Percentiles rank a stretch among this genome's conserved stretches.
These are phyloP conservation scores for Chlorophyllum brunneum DNA, from an alignment of 768 basidiomycete genomes.

Conservation along the genomic window DNA sequence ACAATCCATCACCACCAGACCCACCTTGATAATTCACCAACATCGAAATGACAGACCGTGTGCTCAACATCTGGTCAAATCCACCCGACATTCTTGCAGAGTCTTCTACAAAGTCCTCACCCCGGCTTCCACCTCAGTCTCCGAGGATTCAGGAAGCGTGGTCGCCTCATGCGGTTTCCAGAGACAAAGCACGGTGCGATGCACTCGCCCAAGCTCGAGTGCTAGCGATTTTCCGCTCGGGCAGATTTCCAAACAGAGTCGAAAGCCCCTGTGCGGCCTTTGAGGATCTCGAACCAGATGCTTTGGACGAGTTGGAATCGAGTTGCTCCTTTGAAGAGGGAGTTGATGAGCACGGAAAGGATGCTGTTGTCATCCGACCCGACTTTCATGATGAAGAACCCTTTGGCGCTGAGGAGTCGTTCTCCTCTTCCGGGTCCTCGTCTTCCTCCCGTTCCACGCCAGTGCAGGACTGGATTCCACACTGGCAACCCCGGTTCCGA, in stretches of 20 bases:
- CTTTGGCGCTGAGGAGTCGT: not conserved
- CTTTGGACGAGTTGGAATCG: not conserved
- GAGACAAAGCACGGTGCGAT: not conserved
- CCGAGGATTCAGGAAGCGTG: constrained; percentile 3
- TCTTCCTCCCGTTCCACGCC: constrained; percentile 2
- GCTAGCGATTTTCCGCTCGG: constrained; percentile 7
- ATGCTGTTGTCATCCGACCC: not conserved
- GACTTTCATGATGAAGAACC: constrained; percentile 7
- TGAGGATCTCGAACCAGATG: constrained; percentile 7
- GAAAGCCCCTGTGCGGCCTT: not conserved
- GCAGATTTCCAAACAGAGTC: constrained; percentile 4
- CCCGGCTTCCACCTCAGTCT: not conserved
- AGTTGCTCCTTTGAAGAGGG: not conserved
- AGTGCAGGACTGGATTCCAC: not conserved
- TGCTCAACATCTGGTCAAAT: constrained; percentile 9
- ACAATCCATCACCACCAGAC: no score
- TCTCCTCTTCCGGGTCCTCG: not conserved
- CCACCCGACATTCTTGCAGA: not conserved
- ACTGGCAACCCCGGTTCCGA: not conserved
- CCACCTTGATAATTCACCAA: not conserved
- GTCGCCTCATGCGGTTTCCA: not conserved
- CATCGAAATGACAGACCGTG: not conserved
- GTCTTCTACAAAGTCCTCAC: not conserved
- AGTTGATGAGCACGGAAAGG: not conserved
- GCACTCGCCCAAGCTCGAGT: constrained; percentile 4